These are phyloP conservation scores for Cladosporium sp. DNA, from an alignment of 2,329 filamentous ascomycete genomes.

Conservation along the genomic window DNA sequence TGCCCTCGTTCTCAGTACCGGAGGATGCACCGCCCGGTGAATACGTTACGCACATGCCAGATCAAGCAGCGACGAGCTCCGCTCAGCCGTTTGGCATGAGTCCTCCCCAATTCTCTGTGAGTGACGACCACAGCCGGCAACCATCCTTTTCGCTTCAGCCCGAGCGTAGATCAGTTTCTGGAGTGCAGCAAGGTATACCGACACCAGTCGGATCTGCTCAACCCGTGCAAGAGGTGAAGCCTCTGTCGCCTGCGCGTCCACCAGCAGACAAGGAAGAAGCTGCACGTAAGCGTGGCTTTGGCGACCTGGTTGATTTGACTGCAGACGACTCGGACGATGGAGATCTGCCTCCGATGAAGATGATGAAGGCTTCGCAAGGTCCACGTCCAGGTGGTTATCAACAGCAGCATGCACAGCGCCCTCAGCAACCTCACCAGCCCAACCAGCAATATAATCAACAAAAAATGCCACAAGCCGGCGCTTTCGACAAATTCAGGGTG, in stretches of 20 bases:
- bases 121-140: constrained; percentile 9
- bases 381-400: neutral
- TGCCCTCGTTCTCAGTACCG: constrained; percentile 32
- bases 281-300: constrained; percentile 58
- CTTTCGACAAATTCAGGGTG: neutral
- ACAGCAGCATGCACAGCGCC: neutral
- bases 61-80: neutral
- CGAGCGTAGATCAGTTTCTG: neutral
- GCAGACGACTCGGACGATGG: constrained; percentile 44
- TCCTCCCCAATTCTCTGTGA: neutral
- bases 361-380: constrained; percentile 31
- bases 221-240: constrained; percentile 30
- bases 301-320: constrained; percentile 57
- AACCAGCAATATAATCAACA: neutral
- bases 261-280: constrained; percentile 56
- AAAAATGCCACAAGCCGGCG: neutral
- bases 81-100: neutral
- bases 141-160: constrained; percentile 5
- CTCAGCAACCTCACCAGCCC: neutral
- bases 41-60: constrained; percentile 1
- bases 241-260: constrained; percentile 30
- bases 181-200: constrained; percentile 4
- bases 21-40: constrained; percentile 26
- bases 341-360: constrained; percentile 47
- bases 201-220: constrained; percentile 19